Conservation (phyloP, 164 flowering plant genomes). For the Umbilicus rupestris region DNA sequence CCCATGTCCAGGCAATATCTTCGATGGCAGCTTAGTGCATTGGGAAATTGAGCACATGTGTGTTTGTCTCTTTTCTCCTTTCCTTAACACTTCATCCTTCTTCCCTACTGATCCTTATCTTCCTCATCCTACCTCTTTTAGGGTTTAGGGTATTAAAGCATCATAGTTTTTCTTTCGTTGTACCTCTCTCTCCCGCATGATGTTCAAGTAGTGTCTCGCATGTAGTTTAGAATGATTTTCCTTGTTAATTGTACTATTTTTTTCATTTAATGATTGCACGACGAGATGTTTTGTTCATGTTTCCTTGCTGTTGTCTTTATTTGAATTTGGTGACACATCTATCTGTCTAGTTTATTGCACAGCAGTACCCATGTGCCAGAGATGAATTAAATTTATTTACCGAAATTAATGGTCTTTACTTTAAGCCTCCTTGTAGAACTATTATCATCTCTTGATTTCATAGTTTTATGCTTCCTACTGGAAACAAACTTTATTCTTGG, state of each 20-base stretch:
- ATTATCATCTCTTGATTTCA: background rate
- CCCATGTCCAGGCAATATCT: constrained; percentile 81
- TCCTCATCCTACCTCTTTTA: constrained; percentile 30
- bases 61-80: constrained; percentile 96
- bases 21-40: constrained; percentile 90
- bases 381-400: background rate
- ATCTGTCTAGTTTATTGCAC: background rate
- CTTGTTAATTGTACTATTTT: background rate
- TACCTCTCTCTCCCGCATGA: background rate
- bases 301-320: background rate
- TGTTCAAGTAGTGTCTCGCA: background rate
- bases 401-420: background rate
- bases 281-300: background rate
- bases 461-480: background rate
- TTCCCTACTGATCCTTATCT: constrained; percentile 42
- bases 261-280: background rate
- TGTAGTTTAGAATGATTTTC: no score
- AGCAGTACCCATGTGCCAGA: background rate
- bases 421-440: background rate
- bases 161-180: background rate
- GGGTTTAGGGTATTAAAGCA: constrained; percentile 21
- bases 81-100: constrained; percentile 69
- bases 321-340: background rate
- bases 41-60: constrained; percentile 85
- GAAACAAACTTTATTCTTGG: background rate